Base-by-base conservation (phyloP, 31 red algal genomes). In the Endocladia muricata region DNA sequence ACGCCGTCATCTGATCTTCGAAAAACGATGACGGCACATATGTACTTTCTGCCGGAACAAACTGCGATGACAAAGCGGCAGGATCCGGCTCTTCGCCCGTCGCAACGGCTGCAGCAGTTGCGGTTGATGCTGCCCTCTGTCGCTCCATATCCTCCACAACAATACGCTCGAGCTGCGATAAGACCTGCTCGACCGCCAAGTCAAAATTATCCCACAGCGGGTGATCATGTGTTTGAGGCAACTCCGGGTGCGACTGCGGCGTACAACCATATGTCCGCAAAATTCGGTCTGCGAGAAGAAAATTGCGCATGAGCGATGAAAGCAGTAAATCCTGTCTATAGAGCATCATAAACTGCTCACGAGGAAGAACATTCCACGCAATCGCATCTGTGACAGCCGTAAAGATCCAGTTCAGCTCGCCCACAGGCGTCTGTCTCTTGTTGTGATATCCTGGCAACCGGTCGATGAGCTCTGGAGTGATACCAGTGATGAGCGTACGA, bases 361-460 rank as follows among this genome's bases (percentile, higher is more conserved):
- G 71, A 13, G 83, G 96, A 21, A 99, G 61, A 30, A 85, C 58
- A 76, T 95, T 99, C 96, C 96, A 99, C 8, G 96, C 96, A 62
- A 99, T 99, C 4, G 96, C 88, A 79, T 99, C 96, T 60, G 96
- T 99, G 5, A 99, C 82, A 21, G 96, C 92, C 41, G 89, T 93
- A 49, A 99, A 95, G 28, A 99, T 95, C 92, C 92, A 95, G 38
- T 99, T 92, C 26, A 99, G 68, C 55, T 95, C 92, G 39, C 96
- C 96, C 5, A 99, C 72, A 56, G 90, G 88, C 17, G 92, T 99
- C n/a, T 85, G 76, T 49, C 92, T 67, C 19, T 89, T 76, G 29
- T 90, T 81, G 19, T 87, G 68, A 3, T 78, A 73, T 3, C 96
- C 96, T 39, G 96, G 96, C 39, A 99, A 93, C 26, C 75, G 74